A percentile compares a stretch with the other conserved stretches of the same genome.
These are phyloP conservation scores for Aaosphaeria pasadenensis DNA, from an alignment of 2,329 filamentous ascomycete genomes.

Conservation along the genomic window DNA sequence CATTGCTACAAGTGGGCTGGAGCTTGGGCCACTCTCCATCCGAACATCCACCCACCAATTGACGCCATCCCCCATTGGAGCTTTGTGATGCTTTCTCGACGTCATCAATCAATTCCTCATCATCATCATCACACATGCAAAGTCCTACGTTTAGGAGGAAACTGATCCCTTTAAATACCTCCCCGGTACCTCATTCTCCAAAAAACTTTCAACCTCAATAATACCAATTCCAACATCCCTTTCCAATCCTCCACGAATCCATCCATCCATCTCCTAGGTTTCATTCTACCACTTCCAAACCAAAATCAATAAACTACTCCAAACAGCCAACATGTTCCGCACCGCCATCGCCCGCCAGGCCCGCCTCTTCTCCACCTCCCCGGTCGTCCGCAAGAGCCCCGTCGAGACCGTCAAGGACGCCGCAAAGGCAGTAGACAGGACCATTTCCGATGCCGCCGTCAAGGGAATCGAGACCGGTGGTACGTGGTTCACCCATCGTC, in stretches of 20 bases:
- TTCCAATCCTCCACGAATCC: not conserved
- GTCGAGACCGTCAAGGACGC: slow-evolving; percentile 57
- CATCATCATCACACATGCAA: no score
- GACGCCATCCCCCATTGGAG: no score
- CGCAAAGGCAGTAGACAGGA: slow-evolving; percentile 56
- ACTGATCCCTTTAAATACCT: no score
- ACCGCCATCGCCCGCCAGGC: slow-evolving; percentile 43
- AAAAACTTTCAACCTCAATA: not conserved
- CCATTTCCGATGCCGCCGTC: slow-evolving; percentile 54
- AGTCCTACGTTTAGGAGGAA: no score
- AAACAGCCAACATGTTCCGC: slow-evolving; percentile 45
- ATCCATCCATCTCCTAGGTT: not conserved
- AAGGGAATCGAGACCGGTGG: slow-evolving; percentile 62
- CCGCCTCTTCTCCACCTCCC: slow-evolving; percentile 55
- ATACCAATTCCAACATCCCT: not conserved
- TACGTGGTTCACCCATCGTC: slow-evolving; percentile 38
- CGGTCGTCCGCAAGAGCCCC: slow-evolving; percentile 48
- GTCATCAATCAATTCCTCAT: not conserved
- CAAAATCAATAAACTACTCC: slow-evolving; percentile 1
- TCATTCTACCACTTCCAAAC: not conserved
- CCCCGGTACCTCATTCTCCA: not conserved
- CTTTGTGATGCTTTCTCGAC: not conserved
- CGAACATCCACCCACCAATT: no score
- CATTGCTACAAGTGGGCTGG: no score
- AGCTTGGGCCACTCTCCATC: no score